Base-by-base conservation (phyloP, 495 filamentous ascomycete genomes). In the Aspergillus funiculosus region DNA sequence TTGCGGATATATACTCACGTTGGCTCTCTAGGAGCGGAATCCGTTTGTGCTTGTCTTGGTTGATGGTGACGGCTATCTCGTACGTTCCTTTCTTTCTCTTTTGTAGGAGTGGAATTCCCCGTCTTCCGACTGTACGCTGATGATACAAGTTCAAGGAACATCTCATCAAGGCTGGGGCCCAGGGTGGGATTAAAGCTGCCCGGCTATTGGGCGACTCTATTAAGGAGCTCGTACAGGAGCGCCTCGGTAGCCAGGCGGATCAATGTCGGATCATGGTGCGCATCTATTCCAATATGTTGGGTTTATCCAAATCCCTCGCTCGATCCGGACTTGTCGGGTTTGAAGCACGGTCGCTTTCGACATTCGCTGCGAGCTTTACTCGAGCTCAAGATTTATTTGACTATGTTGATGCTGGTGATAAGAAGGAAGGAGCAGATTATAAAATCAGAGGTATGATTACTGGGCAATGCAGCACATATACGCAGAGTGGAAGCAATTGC, bases 51-150 rank as follows among this genome's bases (percentile, higher is more conserved):
- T 80, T 13, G 75, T 82, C 6, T 61, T 83, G 5, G 61, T 83
- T 17, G 80, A 85, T 48, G 78, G 79, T 22, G 77, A 83, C 58
- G 76, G 75, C 4, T 83, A 81, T 54, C 60, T 79, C 22, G 63
- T 66, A 22, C 41, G 61, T 34, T 9, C 14, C 24, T 24, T 14
- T 1, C 2, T 26, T 42, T 22, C 21, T 13, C 17, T 32, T 17
- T 20, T n/a, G 8, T 0, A 29, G 10, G 1, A 3, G 34, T 37
- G 21, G 6, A 10, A 19, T 20, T 10, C 10, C 15, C 6, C 19
- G 21, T 11, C 19, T 30, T 1, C 24, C 2, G 9, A 4, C 8
- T 7, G 21, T 4, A 13, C 4, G 15, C 40, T 51, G 13, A 43
- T 13, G 14, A 31, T 30, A 13, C 5, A 22, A 69, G 63, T 84